phyloP scores from a whole-genome alignment of 2,329 filamentous ascomycete genomes.

The Cercospora sesami region DNA sequence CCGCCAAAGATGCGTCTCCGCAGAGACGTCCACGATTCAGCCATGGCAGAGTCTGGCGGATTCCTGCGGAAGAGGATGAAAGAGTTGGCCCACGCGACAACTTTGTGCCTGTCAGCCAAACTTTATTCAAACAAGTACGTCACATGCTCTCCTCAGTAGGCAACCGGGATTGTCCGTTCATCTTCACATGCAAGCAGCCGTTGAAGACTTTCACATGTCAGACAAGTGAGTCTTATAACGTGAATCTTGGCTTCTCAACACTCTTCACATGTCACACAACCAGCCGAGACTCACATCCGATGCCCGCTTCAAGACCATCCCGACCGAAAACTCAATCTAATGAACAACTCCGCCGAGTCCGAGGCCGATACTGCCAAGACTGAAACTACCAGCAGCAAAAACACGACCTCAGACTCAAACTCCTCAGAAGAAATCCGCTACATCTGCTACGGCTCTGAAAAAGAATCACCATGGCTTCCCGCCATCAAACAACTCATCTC shows the following conservation, averaged over 20 bases:
- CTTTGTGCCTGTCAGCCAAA: background rate
- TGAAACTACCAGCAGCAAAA: slow-evolving; percentile 8
- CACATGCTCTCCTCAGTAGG: background rate
- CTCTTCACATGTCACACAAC: background rate
- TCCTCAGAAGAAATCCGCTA: slow-evolving; percentile 45
- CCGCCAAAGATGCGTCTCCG: slow-evolving; percentile 40
- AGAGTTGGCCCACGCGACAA: background rate
- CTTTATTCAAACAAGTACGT: background rate
- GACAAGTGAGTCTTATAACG: background rate
- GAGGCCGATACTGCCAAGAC: slow-evolving; percentile 10
- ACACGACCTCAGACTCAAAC: background rate
- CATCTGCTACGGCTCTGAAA: slow-evolving; percentile 59
- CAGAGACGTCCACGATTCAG: slow-evolving; percentile 30
- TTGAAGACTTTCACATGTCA: background rate
- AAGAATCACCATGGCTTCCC: slow-evolving; percentile 69
- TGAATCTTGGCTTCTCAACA: background rate
- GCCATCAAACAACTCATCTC: slow-evolving; percentile 91
- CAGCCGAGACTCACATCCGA: background rate
- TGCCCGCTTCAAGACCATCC: background rate
- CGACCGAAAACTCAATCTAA: slow-evolving; percentile 7
- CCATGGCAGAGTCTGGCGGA: slow-evolving; percentile 25
- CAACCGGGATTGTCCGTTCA: background rate
- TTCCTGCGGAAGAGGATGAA: background rate
- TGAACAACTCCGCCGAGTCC: slow-evolving; percentile 10
- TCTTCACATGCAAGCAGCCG: slow-evolving; percentile 1